Conservation (phyloP, 352 stramenopile species). For the Pythium sukuiense region DNA sequence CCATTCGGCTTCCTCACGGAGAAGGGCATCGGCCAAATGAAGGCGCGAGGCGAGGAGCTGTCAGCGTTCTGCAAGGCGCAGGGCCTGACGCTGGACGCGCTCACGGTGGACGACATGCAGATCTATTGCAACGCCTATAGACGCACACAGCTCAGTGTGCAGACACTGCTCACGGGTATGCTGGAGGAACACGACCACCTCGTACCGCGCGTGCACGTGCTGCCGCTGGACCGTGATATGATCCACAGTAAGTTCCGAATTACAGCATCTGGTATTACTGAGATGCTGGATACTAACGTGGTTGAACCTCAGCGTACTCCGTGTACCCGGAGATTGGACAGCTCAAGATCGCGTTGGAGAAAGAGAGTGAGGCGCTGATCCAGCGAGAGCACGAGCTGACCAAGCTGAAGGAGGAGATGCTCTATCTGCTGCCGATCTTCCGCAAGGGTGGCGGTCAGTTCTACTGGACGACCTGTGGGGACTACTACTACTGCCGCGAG, state of each 20-base stretch:
- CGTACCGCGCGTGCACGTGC: conserved; percentile 45
- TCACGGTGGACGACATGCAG: conserved; percentile 41
- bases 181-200: conserved; percentile 38
- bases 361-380: conserved; percentile 47
- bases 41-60: conserved; percentile 33
- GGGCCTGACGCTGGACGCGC: conserved; percentile 39
- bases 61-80: conserved; percentile 41
- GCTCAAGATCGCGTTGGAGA: conserved; percentile 53
- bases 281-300: background rate
- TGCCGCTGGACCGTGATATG: conserved; percentile 67
- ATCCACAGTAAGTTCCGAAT: conserved; percentile 66
- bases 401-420: conserved; percentile 52
- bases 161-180: conserved; percentile 58
- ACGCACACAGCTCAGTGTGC: conserved; percentile 77
- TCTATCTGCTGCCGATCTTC: conserved; percentile 54
- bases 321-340: conserved; percentile 61
- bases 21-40: conserved; percentile 71
- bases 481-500: conserved; percentile 78
- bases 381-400: conserved; percentile 55
- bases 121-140: conserved; percentile 75
- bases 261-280: background rate
- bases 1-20: conserved; percentile 72
- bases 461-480: conserved; percentile 62
- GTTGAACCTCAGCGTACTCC: conserved; percentile 47
- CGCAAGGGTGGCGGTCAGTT: conserved; percentile 39